Evolutionary conservation across 768 basidiomycete genomes (phyloP).

Genomic region (Boletus huronensis): DNA sequence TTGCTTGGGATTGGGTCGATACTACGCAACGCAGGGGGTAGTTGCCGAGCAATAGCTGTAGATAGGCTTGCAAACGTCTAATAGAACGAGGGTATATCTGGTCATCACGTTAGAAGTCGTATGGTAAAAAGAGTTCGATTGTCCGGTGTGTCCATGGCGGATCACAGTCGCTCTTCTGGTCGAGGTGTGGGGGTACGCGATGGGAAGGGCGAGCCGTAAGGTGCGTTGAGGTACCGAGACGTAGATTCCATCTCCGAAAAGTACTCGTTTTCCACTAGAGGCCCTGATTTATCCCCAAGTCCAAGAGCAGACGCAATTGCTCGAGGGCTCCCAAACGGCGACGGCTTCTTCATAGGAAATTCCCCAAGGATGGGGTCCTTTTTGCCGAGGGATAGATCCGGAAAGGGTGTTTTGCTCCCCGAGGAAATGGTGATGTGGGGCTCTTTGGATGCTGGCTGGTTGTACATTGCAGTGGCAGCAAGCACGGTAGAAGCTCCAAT

Average conservation of each 20-base stretch:
- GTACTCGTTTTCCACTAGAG: conserved; percentile 28
- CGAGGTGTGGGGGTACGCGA: conserved; percentile 47
- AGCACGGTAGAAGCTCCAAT: conserved; percentile 85
- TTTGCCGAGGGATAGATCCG: conserved; percentile 44
- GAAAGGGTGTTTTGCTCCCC: conserved; percentile 36
- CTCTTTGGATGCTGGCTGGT: conserved; percentile 55
- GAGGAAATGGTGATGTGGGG: conserved; percentile 31
- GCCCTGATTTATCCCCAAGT: conserved; percentile 31
- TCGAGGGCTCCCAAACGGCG: conserved; percentile 49
- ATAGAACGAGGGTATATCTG: conserved; percentile 32
- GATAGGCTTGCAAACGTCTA: conserved; percentile 32
- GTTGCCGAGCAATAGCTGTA: conserved; percentile 34
- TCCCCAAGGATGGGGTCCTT: conserved; percentile 61
- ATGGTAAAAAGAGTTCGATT: conserved; percentile 27
- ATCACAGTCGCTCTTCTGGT: conserved; percentile 33
- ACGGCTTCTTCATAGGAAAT: conserved; percentile 44
- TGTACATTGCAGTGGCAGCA: conserved; percentile 92
- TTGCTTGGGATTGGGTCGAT: conserved; percentile 25
- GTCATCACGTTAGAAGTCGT: conserved; percentile 35
- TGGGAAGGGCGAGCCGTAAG: conserved; percentile 48
- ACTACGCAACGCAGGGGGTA: conserved; percentile 20
- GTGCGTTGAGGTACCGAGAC: conserved; percentile 45
- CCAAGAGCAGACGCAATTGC: conserved; percentile 50
- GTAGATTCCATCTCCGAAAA: conserved; percentile 43
- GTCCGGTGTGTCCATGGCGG: conserved; percentile 9